Percentiles rank a stretch among this genome's conserved stretches.
These are phyloP conservation scores for Garcia nutans DNA, from an alignment of 345 rosid species.

Conservation along the genomic window DNA sequence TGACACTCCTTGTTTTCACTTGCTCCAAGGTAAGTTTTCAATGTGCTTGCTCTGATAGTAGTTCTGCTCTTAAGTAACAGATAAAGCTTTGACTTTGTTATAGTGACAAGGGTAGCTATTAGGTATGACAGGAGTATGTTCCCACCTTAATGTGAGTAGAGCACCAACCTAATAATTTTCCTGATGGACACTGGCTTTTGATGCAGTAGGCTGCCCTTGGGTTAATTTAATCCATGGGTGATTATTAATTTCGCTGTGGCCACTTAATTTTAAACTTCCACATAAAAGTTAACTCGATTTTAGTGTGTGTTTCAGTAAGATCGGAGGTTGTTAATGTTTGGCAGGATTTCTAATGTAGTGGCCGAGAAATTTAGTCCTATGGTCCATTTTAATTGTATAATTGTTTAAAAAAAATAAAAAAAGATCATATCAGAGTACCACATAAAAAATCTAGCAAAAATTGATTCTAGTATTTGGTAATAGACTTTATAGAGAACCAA, in stretches of 20 bases:
- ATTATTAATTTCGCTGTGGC: not conserved
- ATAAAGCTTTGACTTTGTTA: not conserved
- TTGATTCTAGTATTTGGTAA: not conserved
- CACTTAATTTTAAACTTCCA: not conserved
- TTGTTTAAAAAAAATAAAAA: not conserved
- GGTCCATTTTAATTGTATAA: not conserved
- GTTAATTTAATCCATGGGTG: not conserved
- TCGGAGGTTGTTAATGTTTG: not conserved
- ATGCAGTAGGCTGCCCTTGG: not conserved
- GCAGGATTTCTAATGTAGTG: not conserved
- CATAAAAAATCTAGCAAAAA: not conserved
- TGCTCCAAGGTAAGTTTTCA: constrained; percentile 61
- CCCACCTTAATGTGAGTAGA: too few relatives aligned
- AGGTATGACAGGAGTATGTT: too few relatives aligned
- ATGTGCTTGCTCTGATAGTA: not conserved
- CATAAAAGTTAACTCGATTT: too few relatives aligned
- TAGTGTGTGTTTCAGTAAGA: not conserved
- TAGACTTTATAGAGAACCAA: not conserved
- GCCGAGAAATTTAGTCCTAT: not conserved
- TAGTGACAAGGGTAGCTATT: too few relatives aligned
- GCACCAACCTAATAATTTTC: too few relatives aligned
- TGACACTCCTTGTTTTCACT: constrained; percentile 72
- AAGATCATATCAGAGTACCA: not conserved
- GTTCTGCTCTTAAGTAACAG: not conserved
- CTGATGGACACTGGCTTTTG: too few relatives aligned